These are phyloP conservation scores for Benincasa hispida DNA, from an alignment of 306 rosid species.

Conservation along the genomic window DNA sequence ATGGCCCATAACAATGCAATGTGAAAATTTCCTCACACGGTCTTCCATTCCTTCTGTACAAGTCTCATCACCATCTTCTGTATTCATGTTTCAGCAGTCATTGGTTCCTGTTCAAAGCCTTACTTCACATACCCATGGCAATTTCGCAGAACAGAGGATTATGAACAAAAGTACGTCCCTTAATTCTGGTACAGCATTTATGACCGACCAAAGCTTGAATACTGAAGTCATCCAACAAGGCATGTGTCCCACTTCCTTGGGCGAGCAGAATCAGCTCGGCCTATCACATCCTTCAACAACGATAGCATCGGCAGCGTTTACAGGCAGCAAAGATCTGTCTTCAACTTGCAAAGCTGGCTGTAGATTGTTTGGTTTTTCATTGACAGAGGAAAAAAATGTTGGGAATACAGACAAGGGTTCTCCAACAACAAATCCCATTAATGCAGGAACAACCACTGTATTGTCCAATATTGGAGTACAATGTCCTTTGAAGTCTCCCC, in stretches of 20 bases:
- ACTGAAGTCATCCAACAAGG: not conserved
- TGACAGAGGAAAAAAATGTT: constrained; percentile 43
- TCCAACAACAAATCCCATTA: constrained; percentile 26
- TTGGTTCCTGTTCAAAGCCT: constrained; percentile 32
- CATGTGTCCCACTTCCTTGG: not conserved
- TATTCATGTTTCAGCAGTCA: constrained; percentile 86
- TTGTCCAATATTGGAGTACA: constrained; percentile 37
- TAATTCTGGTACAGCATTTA: not conserved
- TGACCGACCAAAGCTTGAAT: not conserved
- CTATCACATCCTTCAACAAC: not conserved
- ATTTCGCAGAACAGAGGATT: not conserved
- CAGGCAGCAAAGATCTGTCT: constrained; percentile 38
- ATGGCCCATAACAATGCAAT: constrained; percentile 41
- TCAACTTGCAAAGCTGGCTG: constrained; percentile 64
- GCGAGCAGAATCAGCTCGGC: not conserved
- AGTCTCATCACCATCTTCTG: constrained; percentile 91
- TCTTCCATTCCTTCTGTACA: constrained; percentile 41
- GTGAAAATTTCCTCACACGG: constrained; percentile 25
- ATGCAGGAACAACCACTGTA: constrained; percentile 40
- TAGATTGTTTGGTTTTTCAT: constrained; percentile 84
- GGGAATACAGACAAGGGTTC: constrained; percentile 30
- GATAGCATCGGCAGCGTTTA: constrained; percentile 8
- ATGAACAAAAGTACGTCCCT: not conserved
- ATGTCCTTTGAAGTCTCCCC: constrained; percentile 35
- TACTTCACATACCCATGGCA: constrained; percentile 10